Evolutionary conservation across 2,329 filamentous ascomycete genomes (phyloP).

Genomic region (Xylaria sp.): DNA sequence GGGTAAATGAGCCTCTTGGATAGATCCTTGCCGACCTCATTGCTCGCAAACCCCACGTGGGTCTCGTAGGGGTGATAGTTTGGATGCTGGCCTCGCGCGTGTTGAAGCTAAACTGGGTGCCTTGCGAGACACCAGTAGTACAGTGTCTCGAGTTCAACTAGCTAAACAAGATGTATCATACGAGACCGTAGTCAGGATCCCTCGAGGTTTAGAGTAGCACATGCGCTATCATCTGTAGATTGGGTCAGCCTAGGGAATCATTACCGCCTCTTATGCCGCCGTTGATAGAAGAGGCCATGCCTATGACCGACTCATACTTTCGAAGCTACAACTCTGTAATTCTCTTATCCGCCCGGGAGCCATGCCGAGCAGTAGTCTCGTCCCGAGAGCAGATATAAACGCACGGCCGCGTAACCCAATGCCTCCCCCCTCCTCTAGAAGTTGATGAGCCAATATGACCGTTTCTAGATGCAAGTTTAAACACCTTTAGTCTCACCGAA

Average conservation of each 20-base stretch:
- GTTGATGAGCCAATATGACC: not conserved
- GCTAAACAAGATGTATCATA: not conserved
- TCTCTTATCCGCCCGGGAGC: conserved; percentile 53
- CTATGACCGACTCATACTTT: conserved; percentile 55
- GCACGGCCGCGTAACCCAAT: not conserved
- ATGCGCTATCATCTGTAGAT: not conserved
- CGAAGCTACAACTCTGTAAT: conserved; percentile 51
- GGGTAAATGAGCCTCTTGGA: conserved; percentile 15
- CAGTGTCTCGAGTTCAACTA: conserved; percentile 9
- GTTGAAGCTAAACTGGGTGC: conserved; percentile 47
- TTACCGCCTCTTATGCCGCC: conserved; percentile 44
- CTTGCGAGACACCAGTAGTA: conserved; percentile 27
- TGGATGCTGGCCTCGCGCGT: conserved; percentile 46
- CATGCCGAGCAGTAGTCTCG: conserved; percentile 43
- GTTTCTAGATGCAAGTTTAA: not conserved
- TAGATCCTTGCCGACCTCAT: not conserved
- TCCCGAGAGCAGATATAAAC: no score
- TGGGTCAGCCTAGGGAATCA: conserved; percentile 2
- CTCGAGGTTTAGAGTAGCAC: not conserved
- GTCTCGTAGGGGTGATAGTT: conserved; percentile 17
- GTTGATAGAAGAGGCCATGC: conserved; percentile 49
- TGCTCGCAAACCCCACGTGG: conserved; percentile 16
- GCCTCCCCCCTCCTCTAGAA: not conserved
- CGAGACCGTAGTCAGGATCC: not conserved
- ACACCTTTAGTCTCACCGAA: conserved; percentile 26